Evolutionary conservation across 2,329 filamentous ascomycete genomes (phyloP), one percentile per base, ranked within the genome.

Genomic region (Nemania bipapillata): DNA sequence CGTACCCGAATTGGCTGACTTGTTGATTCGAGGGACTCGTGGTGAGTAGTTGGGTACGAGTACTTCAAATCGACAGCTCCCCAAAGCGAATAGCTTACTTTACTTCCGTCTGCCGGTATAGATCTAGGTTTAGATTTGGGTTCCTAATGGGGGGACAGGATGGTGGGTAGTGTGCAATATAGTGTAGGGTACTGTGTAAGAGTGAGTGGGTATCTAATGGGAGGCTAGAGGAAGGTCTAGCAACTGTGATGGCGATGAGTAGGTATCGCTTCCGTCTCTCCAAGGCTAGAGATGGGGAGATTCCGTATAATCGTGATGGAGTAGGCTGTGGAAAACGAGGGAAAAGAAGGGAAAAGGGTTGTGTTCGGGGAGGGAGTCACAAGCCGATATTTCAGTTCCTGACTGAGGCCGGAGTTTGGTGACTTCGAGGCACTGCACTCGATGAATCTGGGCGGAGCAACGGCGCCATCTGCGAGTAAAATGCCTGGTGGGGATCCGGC

Each of bases 381-480:
- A 49, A 68, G 70, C 63, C 70, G 76, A 76, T 79, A 79, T 79
- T 78, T 79, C 75, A 79, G 68, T 70, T 70, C 65, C 57, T 68
- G 68, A 66, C 64, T 74, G 58, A 70, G 68, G 72, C 62, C 63
- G 63, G 50, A 74, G 71, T 68, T 30, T 70, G 65, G 55, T 61
- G 32, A 54, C 47, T 53, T 63, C 24, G 68, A 69, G 64, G 71
- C 66, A 63, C 62, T 70, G 76, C 75, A 74, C 75, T 75, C 73
- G 69, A 73, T 74, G 70, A 70, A 68, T 71, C 66, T 68, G 67
- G 71, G 63, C 57, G 56, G 62, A 74, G 73, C 73, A n/a, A 56
- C 49, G 62, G 64, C 66, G 64, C 59, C 65, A 66, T 70, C 58
- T 71, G 68, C 70, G 68, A 54, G 68, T 65, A 57, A 63, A 66